These are phyloP conservation scores for Wickerhamiella alocasiicola DNA, from an alignment of 805 yeast species.

Conservation along the genomic window DNA sequence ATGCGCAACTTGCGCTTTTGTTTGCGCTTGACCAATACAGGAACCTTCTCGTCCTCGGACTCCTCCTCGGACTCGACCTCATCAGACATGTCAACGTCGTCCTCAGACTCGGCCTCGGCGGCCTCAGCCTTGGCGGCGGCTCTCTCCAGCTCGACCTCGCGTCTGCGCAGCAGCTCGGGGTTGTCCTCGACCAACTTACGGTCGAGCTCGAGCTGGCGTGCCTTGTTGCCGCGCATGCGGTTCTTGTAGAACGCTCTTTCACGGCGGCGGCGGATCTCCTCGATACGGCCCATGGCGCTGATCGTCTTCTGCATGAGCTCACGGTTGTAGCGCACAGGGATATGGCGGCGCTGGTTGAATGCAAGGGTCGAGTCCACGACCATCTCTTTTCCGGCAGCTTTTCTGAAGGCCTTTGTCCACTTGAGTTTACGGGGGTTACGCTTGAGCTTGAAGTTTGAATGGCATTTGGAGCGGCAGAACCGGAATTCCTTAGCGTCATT, in stretches of 20 bases:
- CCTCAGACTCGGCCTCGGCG: constrained; percentile 32
- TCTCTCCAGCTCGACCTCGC: constrained; percentile 85
- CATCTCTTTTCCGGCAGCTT: constrained; percentile 97
- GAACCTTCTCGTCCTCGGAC: constrained; percentile 32
- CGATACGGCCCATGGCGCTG: constrained; percentile 90
- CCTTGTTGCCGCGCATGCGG: constrained; percentile 97
- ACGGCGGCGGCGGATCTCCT: constrained; percentile 89
- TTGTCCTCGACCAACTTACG: constrained; percentile 76
- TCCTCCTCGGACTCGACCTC: constrained; percentile 40
- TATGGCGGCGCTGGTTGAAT: constrained; percentile 93
- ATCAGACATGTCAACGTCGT: constrained; percentile 33
- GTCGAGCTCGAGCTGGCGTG: constrained; percentile 70
- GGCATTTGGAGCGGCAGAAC: constrained; percentile 96
- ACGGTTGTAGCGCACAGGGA: constrained; percentile 95
- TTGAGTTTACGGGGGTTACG: constrained; percentile 95
- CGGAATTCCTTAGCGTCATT: constrained; percentile 96
- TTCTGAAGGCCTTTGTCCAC: constrained; percentile 99
- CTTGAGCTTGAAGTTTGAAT: constrained; percentile 92
- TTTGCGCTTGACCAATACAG: constrained; percentile 54
- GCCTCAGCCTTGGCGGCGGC: constrained; percentile 42
- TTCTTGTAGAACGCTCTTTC: constrained; percentile 98
- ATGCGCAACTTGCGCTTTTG: constrained; percentile 33
- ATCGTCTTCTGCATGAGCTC: constrained; percentile 89
- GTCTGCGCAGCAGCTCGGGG: constrained; percentile 80
- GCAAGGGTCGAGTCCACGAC: constrained; percentile 95